These are phyloP conservation scores for Penstemon newberryi DNA, from an alignment of 257 asterid genomes.

Conservation along the genomic window DNA sequence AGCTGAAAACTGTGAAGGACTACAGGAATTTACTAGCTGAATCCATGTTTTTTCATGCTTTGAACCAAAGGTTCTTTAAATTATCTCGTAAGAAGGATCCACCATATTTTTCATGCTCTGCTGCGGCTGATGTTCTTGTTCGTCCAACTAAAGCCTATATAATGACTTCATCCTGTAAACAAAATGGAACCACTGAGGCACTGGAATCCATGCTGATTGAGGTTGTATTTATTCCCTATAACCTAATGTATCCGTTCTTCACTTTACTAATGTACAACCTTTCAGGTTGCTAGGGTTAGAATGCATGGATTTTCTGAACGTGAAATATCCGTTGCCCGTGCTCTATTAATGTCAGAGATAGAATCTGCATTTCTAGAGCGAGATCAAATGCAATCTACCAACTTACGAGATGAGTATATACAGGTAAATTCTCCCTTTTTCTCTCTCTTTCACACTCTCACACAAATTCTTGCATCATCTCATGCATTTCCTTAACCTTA, in stretches of 20 bases:
- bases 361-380: slow-evolving; percentile 94
- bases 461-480: slow-evolving; percentile 21
- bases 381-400: slow-evolving; percentile 88
- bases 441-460: background rate
- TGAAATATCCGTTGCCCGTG: slow-evolving; percentile 77
- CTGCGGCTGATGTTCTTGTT: slow-evolving; percentile 90
- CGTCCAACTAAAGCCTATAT: slow-evolving; percentile 78
- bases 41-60: slow-evolving; percentile 94
- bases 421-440: slow-evolving; percentile 49
- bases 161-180: slow-evolving; percentile 88
- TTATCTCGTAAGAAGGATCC: slow-evolving; percentile 87
- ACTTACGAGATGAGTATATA: slow-evolving; percentile 82
- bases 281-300: slow-evolving; percentile 91
- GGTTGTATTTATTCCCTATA: slow-evolving; percentile 46
- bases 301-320: slow-evolving; percentile 89
- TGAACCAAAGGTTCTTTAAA: slow-evolving; percentile 92
- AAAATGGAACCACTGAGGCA: slow-evolving; percentile 83
- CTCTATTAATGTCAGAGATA: slow-evolving; percentile 83
- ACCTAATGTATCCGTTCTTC: slow-evolving; percentile 24
- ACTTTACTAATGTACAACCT: slow-evolving; percentile 40
- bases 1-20: slow-evolving; percentile 80
- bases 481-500: slow-evolving; percentile 30
- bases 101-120: slow-evolving; percentile 89
- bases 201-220: slow-evolving; percentile 88
- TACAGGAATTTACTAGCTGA: slow-evolving; percentile 82